phyloP scores from a whole-genome alignment of 176 grass and related monocot species.

The Bromus sterilis region DNA sequence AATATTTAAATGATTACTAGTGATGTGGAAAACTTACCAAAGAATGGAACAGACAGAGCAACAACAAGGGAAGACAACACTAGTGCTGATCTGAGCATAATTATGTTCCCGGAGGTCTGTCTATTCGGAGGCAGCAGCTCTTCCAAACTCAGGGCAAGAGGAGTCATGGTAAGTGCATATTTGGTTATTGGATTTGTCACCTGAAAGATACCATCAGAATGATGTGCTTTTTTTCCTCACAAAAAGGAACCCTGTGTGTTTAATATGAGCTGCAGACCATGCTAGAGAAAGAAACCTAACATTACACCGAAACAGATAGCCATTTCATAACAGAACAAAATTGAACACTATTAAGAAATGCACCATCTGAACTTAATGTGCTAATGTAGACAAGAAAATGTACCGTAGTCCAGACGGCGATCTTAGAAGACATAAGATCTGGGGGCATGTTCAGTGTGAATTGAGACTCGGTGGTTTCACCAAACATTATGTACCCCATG shows the following conservation, averaged over 20 bases:
- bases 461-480: slow-evolving; percentile 54
- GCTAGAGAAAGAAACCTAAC: background rate
- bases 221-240: background rate
- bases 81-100: slow-evolving; percentile 48
- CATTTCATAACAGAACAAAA: background rate
- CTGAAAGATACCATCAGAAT: slow-evolving; percentile 26
- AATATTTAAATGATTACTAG: background rate
- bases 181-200: slow-evolving; percentile 75
- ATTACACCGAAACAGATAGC: background rate
- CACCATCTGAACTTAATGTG: background rate
- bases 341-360: background rate
- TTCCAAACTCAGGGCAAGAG: slow-evolving; percentile 70
- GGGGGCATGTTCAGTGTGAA: slow-evolving; percentile 68
- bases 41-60: slow-evolving; percentile 69
- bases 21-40: slow-evolving; percentile 38
- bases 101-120: slow-evolving; percentile 39
- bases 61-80: slow-evolving; percentile 52
- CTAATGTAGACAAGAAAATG: background rate
- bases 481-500: slow-evolving; percentile 70
- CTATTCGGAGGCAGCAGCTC: slow-evolving; percentile 54
- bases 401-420: slow-evolving; percentile 82
- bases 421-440: slow-evolving; percentile 46
- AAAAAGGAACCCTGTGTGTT: background rate
- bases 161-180: slow-evolving; percentile 80
- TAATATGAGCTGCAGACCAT: background rate